Base-by-base conservation (phyloP, 2,329 filamentous ascomycete species). In the Cordyceps farinosa region DNA sequence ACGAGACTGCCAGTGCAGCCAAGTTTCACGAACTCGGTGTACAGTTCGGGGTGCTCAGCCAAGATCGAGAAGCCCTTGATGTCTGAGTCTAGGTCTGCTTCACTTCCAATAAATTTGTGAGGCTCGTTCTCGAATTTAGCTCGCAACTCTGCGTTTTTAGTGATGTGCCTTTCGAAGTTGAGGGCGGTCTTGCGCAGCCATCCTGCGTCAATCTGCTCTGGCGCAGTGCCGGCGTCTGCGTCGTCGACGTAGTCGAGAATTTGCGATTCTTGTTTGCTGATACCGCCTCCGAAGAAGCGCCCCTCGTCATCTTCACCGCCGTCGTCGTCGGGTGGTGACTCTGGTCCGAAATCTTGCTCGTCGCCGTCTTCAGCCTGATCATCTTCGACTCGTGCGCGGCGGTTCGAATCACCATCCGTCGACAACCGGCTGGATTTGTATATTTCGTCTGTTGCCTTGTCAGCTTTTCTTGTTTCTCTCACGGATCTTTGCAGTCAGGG, bases 251-350 rank as follows among this genome's bases (percentile, higher is more conserved):
- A 98, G 76, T 98, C 90, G 71, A 99, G 83, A 27, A 95, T 91
- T 69, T 92, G 86, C 2, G 87, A 88, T 67, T 96, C 92, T 68
- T 91, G 84, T 64, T 88, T 84, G 32, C 89, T 91, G 69, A 99
- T 89, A 40, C 95, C 95, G 61, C 92, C 91, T 50, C 94, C 95
- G 70, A 97, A 99, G 80, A 99, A 99, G 11, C 95, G 88, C 1
- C 94, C 95, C 67, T 96, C 95, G 60, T 97, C 92, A 69, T 97
- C 93, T 68, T 94, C 90, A 52, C 73, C 74, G 22, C 66, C 73
- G 3, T 72, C 72, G 11, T 73, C 82, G 9, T 79, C 78, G 11
- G 84, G 83, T 1, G 81, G 79, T 30, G 74, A 67, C 3, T 75
- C 70, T 36, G 79, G 80, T 17, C 79, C 79, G 64, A 78, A 78